A percentile compares a stretch with the other conserved stretches of the same genome.
phyloP scores from a whole-genome alignment of 768 basidiomycete genomes.

The Leccinum subgranulosum region DNA sequence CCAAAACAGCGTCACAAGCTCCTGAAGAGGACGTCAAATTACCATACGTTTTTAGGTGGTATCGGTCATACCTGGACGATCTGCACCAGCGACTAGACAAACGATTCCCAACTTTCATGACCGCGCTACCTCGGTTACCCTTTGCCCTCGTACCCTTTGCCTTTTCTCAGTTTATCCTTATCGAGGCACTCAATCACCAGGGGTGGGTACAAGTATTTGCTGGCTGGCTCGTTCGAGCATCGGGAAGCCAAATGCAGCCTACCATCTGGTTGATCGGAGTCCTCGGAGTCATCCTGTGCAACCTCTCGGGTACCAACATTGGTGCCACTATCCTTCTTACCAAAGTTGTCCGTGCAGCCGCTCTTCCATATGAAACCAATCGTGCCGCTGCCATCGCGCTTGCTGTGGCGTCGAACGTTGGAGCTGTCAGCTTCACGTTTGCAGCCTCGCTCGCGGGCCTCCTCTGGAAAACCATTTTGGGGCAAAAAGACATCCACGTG shows the following conservation, averaged over 20 bases:
- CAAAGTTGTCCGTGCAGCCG: constrained; percentile 61
- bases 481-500: constrained; percentile 67
- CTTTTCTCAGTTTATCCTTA: constrained; percentile 92
- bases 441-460: constrained; percentile 86
- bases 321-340: constrained; percentile 88
- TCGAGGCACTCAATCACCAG: constrained; percentile 74
- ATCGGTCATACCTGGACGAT: not conserved
- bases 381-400: constrained; percentile 68
- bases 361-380: constrained; percentile 29
- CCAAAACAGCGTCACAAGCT: not conserved
- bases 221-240: constrained; percentile 54
- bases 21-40: not conserved
- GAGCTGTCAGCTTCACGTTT: constrained; percentile 88
- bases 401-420: constrained; percentile 85
- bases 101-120: constrained; percentile 70
- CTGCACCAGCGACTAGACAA: constrained; percentile 12
- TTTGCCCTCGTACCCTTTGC: constrained; percentile 86
- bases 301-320: constrained; percentile 86
- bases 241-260: constrained; percentile 40
- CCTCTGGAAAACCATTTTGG: constrained; percentile 74
- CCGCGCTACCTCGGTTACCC: constrained; percentile 66
- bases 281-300: constrained; percentile 72
- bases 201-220: constrained; percentile 91
- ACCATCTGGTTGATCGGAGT: constrained; percentile 68
- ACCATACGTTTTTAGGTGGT: not conserved